A percentile compares a stretch with the other conserved stretches of the same genome.
These are phyloP conservation scores for Capniomyces stellatus DNA, from an alignment of 371 early-diverging fungal genomes.

Conservation along the genomic window DNA sequence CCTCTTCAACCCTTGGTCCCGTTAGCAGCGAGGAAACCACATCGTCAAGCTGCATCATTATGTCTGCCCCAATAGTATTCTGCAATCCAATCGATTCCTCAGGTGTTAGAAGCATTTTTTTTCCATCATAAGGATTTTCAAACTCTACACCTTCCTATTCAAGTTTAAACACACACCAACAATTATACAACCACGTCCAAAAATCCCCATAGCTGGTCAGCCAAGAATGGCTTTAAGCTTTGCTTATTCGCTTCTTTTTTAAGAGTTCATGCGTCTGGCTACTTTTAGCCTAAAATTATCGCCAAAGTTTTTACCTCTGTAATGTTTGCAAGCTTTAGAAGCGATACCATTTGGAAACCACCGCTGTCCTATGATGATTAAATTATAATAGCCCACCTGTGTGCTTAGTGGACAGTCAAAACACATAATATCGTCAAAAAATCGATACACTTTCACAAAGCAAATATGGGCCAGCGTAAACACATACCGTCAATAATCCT, in stretches of 20 bases:
- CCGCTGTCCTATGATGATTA: constrained; percentile 59
- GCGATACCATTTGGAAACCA: constrained; percentile 91
- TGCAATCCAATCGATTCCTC: constrained; percentile 87
- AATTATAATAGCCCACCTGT: too few relatives aligned
- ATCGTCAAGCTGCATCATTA: constrained; percentile 96
- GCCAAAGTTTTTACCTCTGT: too few relatives aligned
- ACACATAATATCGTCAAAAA: background rate
- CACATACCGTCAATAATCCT: constrained; percentile 47
- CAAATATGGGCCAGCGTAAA: background rate
- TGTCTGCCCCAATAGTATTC: constrained; percentile 89
- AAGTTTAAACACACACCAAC: too few relatives aligned
- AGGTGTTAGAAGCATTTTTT: constrained; percentile 79
- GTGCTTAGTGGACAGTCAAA: too few relatives aligned
- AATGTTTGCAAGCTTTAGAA: constrained; percentile 67
- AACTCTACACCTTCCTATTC: constrained; percentile 90
- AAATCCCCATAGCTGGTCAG: too few relatives aligned
- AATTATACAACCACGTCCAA: too few relatives aligned
- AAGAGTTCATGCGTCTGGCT: too few relatives aligned
- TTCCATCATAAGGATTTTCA: constrained; percentile 65
- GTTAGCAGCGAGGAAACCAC: constrained; percentile 77
- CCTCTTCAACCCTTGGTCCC: constrained; percentile 73
- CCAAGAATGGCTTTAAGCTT: too few relatives aligned
- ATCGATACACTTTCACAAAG: background rate
- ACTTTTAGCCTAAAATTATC: too few relatives aligned
- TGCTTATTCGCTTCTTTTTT: too few relatives aligned